Percentiles rank a stretch among this genome's conserved stretches.
Conservation (phyloP, 257 asterid genomes). For the Haberlea rhodopensis region DNA sequence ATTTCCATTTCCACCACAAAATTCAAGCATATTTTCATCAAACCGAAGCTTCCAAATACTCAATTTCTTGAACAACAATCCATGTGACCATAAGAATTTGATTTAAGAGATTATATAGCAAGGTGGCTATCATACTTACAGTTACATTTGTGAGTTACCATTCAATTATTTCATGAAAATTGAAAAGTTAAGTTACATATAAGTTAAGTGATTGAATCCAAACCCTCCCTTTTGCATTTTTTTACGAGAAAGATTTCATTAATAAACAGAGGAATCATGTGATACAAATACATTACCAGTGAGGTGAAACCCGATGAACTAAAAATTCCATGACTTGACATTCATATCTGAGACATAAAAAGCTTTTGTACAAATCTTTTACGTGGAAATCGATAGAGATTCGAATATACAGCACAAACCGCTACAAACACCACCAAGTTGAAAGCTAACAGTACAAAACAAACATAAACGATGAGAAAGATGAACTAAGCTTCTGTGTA, state of each 20-base stretch:
- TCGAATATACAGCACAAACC: background rate
- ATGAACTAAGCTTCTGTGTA: no score
- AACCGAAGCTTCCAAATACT: no score
- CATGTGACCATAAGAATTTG: constrained; percentile 14
- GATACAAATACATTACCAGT: no score
- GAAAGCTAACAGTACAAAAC: background rate
- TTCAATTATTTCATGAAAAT: no score
- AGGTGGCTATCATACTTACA: no score
- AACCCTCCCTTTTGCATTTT: no score
- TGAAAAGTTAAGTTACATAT: no score
- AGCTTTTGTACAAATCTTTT: background rate
- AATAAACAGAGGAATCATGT: no score
- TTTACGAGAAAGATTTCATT: no score
- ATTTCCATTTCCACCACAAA: constrained; percentile 9
- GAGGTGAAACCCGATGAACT: background rate
- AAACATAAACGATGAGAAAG: background rate
- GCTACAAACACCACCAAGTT: background rate
- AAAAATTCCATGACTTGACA: background rate
- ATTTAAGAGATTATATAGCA: no score
- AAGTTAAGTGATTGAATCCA: no score
- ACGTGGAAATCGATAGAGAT: background rate
- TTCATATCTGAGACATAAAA: no score
- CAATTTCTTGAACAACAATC: constrained; percentile 20
- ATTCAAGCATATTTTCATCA: constrained; percentile 11
- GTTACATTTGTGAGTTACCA: background rate